Evolutionary conservation across 2,329 filamentous ascomycete genomes (phyloP).

Genomic region (Colletotrichum orbiculare): DNA sequence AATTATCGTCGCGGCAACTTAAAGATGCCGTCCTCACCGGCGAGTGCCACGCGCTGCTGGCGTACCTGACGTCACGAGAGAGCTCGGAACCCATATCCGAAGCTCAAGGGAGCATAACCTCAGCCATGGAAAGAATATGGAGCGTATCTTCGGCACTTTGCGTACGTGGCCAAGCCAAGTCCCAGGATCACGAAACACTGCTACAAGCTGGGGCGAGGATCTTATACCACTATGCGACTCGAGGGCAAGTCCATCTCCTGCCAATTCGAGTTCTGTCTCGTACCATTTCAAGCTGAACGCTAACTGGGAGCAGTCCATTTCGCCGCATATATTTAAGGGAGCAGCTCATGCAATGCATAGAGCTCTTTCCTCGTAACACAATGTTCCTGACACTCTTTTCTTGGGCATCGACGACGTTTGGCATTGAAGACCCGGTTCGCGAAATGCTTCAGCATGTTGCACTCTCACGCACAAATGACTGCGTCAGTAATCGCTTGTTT

Average conservation of each 20-base stretch:
- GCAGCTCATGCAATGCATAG: slow-evolving; percentile 70
- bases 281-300: slow-evolving; percentile 2
- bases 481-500: slow-evolving; percentile 58
- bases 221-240: slow-evolving; percentile 72
- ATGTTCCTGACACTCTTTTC: slow-evolving; percentile 78
- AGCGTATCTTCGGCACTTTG: slow-evolving; percentile 56
- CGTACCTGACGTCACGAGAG: slow-evolving; percentile 68
- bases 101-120: slow-evolving; percentile 66
- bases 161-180: slow-evolving; percentile 46
- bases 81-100: slow-evolving; percentile 56
- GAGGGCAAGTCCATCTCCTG: slow-evolving; percentile 55
- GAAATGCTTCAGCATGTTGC: slow-evolving; percentile 68
- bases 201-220: slow-evolving; percentile 77
- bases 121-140: slow-evolving; percentile 57
- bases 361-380: slow-evolving; percentile 78
- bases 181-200: slow-evolving; percentile 67
- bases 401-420: slow-evolving; percentile 78
- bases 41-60: slow-evolving; percentile 72
- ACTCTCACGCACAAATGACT: slow-evolving; percentile 52
- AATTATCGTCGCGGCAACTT: slow-evolving; percentile 61
- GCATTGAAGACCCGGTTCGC: slow-evolving; percentile 82
- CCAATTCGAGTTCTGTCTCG: no score
- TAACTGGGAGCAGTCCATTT: slow-evolving; percentile 63
- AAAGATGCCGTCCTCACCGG: slow-evolving; percentile 64
- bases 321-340: slow-evolving; percentile 74